phyloP scores from a whole-genome alignment of 2,329 filamentous ascomycete species.

The Aspergillus jensenii region DNA sequence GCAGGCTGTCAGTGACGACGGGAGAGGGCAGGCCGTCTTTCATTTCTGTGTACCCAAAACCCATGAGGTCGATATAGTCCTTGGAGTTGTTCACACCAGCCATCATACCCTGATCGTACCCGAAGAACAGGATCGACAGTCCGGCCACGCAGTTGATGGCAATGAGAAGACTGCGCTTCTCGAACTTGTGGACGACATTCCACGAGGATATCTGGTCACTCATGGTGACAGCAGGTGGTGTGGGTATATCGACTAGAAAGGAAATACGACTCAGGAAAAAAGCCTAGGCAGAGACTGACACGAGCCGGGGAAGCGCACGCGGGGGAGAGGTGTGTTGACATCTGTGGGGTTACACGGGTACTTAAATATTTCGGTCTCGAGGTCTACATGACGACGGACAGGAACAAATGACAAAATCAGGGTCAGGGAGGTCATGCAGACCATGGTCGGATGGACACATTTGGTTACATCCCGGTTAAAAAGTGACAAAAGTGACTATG shows the following conservation, averaged over 20 bases:
- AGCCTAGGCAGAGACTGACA: neutral
- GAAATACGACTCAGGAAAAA: neutral
- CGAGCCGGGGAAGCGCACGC: neutral
- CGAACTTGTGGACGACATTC: constrained; percentile 54
- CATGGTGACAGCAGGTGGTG: constrained; percentile 23
- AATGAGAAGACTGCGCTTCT: constrained; percentile 58
- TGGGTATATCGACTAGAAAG: neutral
- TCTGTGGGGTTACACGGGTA: neutral
- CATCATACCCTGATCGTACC: constrained; percentile 57
- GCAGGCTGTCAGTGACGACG: constrained; percentile 58
- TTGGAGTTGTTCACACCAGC: constrained; percentile 66
- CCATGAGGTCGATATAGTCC: constrained; percentile 65
- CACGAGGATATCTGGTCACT: constrained; percentile 40
- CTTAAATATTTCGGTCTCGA: neutral
- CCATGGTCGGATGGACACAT: constrained; percentile 8
- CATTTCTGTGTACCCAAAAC: constrained; percentile 60
- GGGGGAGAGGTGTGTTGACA: neutral
- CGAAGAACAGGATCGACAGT: constrained; percentile 69
- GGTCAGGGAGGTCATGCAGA: neutral
- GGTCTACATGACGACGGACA: constrained; percentile 6
- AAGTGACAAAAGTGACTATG: constrained; percentile 1
- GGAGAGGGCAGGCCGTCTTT: constrained; percentile 46
- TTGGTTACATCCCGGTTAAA: constrained; percentile 24
- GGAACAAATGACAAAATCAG: neutral
- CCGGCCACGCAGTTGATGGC: constrained; percentile 64